phyloP scores from a whole-genome alignment of 164 flowering plant species.

The Sedum album region DNA sequence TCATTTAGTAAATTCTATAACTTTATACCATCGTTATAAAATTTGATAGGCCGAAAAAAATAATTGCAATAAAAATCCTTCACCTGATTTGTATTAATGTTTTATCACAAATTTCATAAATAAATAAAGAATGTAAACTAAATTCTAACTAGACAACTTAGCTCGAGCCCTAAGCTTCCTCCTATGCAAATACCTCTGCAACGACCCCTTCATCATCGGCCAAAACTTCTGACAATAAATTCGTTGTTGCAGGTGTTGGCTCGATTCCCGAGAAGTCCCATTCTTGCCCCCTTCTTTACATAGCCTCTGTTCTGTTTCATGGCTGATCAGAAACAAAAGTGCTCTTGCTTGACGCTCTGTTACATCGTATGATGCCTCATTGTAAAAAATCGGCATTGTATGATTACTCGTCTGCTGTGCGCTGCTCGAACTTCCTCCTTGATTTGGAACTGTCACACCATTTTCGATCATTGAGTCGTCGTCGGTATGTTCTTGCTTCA shows the following conservation, averaged over 20 bases:
- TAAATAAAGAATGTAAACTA: neutral
- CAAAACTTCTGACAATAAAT: slow-evolving; percentile 8
- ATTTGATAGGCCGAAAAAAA: no score
- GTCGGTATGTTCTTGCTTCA: neutral
- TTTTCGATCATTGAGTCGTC: neutral
- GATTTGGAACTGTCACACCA: neutral
- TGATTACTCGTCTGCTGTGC: neutral
- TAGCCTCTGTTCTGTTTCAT: slow-evolving; percentile 25
- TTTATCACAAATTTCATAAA: no score
- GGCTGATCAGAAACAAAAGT: slow-evolving; percentile 30
- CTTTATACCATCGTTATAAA: no score
- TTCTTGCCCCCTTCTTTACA: neutral
- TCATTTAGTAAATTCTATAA: no score
- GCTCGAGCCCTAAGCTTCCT: slow-evolving; percentile 35
- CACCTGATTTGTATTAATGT: no score
- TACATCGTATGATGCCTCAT: neutral
- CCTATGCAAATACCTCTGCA: slow-evolving; percentile 52
- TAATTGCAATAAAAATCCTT: no score
- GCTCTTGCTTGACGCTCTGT: slow-evolving; percentile 34
- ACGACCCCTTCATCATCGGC: slow-evolving; percentile 47
- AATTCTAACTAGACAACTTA: slow-evolving; percentile 18
- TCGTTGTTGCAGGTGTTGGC: slow-evolving; percentile 10
- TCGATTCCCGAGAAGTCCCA: slow-evolving; percentile 1
- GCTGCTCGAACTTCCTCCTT: neutral
- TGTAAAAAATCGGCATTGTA: neutral